These are phyloP conservation scores for Geotrichum candidum DNA, from an alignment of 1,139 yeast genomes.

Conservation along the genomic window DNA sequence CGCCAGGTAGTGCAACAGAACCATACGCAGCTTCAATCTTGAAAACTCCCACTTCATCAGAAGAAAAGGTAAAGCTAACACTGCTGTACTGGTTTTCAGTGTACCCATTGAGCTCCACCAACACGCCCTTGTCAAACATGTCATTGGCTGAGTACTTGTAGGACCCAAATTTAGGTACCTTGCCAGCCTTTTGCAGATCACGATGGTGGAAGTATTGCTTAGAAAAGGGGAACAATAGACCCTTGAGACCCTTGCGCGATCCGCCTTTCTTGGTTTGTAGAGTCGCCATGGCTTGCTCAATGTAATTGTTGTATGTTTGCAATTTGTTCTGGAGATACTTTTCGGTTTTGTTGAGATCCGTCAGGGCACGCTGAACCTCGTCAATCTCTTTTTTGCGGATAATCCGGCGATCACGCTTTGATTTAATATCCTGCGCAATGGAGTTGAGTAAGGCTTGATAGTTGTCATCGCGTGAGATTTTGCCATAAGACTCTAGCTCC, in stretches of 20 bases:
- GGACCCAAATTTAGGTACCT: constrained; percentile 73
- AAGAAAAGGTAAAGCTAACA: constrained; percentile 67
- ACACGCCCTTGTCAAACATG: constrained; percentile 64
- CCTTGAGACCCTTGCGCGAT: constrained; percentile 41
- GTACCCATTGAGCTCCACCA: constrained; percentile 49
- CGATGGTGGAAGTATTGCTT: constrained; percentile 75
- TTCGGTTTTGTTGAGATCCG: constrained; percentile 58
- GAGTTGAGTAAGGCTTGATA: constrained; percentile 78
- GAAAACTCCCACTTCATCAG: constrained; percentile 68
- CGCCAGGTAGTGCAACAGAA: constrained; percentile 45
- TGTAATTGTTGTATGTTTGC: constrained; percentile 60
- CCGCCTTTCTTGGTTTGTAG: constrained; percentile 51
- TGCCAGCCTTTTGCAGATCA: constrained; percentile 60
- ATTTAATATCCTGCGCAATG: constrained; percentile 77
- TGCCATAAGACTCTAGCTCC: constrained; percentile 66
- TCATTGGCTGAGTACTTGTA: constrained; percentile 75
- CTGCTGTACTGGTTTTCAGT: constrained; percentile 55
- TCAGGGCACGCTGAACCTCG: constrained; percentile 54
- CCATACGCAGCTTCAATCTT: constrained; percentile 61
- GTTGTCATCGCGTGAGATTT: constrained; percentile 59
- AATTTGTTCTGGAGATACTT: constrained; percentile 55
- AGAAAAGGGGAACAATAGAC: constrained; percentile 54
- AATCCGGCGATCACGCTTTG: constrained; percentile 65
- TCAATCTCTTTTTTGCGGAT: constrained; percentile 57
- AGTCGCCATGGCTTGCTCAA: constrained; percentile 59